phyloP scores from a whole-genome alignment of 2,329 filamentous ascomycete species.

The Rutstroemia sydowiana region DNA sequence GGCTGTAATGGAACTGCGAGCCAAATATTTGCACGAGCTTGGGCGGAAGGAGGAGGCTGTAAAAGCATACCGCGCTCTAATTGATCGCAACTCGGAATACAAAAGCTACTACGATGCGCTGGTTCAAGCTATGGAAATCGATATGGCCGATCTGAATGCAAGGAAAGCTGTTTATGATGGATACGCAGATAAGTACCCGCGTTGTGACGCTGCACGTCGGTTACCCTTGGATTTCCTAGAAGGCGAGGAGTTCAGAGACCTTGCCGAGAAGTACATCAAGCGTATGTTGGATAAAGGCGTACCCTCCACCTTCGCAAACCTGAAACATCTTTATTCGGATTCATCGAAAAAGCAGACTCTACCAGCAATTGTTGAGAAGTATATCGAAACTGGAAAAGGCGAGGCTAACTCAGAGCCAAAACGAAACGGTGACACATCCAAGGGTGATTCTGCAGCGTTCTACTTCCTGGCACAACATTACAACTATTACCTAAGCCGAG shows the following conservation, averaged over 20 bases:
- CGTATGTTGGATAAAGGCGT: slow-evolving; percentile 87
- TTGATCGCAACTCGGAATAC: slow-evolving; percentile 85
- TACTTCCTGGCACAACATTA: slow-evolving; percentile 97
- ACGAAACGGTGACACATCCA: slow-evolving; percentile 40
- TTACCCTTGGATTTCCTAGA: slow-evolving; percentile 84
- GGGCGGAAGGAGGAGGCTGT: slow-evolving; percentile 72
- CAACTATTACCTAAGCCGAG: slow-evolving; percentile 82
- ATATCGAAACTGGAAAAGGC: slow-evolving; percentile 53
- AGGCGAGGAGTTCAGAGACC: slow-evolving; percentile 70
- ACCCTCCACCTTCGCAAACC: slow-evolving; percentile 91
- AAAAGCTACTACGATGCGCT: slow-evolving; percentile 78
- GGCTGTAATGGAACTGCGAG: slow-evolving; percentile 76
- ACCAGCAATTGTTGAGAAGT: slow-evolving; percentile 69
- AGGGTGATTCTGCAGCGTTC: slow-evolving; percentile 69
- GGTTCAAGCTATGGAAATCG: slow-evolving; percentile 59
- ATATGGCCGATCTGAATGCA: slow-evolving; percentile 51
- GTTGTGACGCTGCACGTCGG: slow-evolving; percentile 76
- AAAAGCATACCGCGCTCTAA: slow-evolving; percentile 69
- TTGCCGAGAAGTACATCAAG: slow-evolving; percentile 71
- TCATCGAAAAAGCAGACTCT: slow-evolving; percentile 69
- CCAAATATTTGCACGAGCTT: slow-evolving; percentile 75
- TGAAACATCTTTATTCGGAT: slow-evolving; percentile 87
- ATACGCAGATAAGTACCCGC: slow-evolving; percentile 72
- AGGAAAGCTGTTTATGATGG: slow-evolving; percentile 72
- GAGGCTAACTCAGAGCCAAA: slow-evolving; percentile 36